Evolutionary conservation across 176 grass and related monocot species (phyloP), one percentile per base, ranked within the genome.

Genomic region (Zea luxurians): DNA sequence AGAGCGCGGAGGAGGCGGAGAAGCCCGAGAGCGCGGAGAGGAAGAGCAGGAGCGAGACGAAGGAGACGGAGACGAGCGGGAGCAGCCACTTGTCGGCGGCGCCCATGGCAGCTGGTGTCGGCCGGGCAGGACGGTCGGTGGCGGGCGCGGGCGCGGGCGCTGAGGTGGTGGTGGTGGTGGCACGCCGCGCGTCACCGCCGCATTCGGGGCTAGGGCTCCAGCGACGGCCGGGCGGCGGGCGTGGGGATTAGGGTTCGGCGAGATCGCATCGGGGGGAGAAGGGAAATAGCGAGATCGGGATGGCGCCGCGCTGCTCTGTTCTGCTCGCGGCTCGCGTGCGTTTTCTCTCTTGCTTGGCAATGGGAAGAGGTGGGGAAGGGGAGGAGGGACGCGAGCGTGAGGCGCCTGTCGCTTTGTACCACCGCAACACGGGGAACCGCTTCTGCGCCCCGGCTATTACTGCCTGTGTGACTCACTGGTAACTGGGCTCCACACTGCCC

Each of bases 51-150:
- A 95, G 70, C 36, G 92, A 90, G 78, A 94, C 79, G 78, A 92
- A 90, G 61, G 92, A 89, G n/a, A 94, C 50, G 13, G 89, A 85
- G 7, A 92, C 81, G 0, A 98, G 70, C 18, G 92, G 96, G 67
- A 98, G 85, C 16, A 98, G 77, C 78, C 90, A 94, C 84, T 90
- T 94, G 83, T 90, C 92, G 48, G 86, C 86, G 65, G 83, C 58
- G 71, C 82, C 61, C 83, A 92, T 86, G 71, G 70, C 68, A 4
- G 38, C 38, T 40, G 38, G 38, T 27, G 27, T 27, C 27, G 27
- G 27, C 27, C 27, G 27, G 27, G 27, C 27, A 27, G 27, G 27
- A 27, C 4, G 80, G 36, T 16, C 66, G 7, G 58, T 0, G 70
- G 11, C 48, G 48, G 11, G 17, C 73, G 55, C 64, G 16, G 16